Evolutionary conservation across 2,329 filamentous ascomycete species (phyloP), one percentile per base, ranked within the genome.

Genomic region (Colletotrichum magnum): DNA sequence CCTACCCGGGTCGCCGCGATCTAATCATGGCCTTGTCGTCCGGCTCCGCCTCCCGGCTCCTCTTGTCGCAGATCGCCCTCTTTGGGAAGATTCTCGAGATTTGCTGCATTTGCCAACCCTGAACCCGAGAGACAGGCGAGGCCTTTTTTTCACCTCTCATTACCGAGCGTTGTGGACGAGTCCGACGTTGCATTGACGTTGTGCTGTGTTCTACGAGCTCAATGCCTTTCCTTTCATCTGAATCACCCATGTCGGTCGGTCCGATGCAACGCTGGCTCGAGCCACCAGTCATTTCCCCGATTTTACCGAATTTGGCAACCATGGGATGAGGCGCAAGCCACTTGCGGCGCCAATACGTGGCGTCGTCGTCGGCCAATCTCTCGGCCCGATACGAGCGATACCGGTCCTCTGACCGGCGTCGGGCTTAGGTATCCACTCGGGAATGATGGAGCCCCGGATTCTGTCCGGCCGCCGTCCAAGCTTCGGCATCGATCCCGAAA

Each of bases 1-100:
- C 51, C 18, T 57, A 39, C 39, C 41, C 43, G 26, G 26, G 24
- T 43, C 50, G 18, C 36, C 24, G 28, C 62, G 43, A 48, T 60
- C 36, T 43, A 47, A 66, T 56, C 56, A 61, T 45, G 41, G 62
- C 56, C 26, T 66, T 66, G 43, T 59, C 41, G 16, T 58, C 62
- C 62, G 56, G 51, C 66, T 66, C 66, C 62, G 36, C 56, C 50
- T 66, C 43, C 67, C 62, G 62, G 51, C 62, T 66, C 24, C 43
- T 57, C 15, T 51, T 56, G 43, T 61, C 62, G 67, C 67, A 69
- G 41, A 66, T 66, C 66, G 18, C 66, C 66, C 62, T 53, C 47
- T 69, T 69, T 56, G 32, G 67, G 67, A 32, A 43, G 32, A 51
- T 57, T 26, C 21, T n/a, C 43, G 56, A 45, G n/a, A 61, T 57